phyloP scores from a whole-genome alignment of 23 red algal species.

The Cyanidiococcus yangmingshanensis region DNA sequence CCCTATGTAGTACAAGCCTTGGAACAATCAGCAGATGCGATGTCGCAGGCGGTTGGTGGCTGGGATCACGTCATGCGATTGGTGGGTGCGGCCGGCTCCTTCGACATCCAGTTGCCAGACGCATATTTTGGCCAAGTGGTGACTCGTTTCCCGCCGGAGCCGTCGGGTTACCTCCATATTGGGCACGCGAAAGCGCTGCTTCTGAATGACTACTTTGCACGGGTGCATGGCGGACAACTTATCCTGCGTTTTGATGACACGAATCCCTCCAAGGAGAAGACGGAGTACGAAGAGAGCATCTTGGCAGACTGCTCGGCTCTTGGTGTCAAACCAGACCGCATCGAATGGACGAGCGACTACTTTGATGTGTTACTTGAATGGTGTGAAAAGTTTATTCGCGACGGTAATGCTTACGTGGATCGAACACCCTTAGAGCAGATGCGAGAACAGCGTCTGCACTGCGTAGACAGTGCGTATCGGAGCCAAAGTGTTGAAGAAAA shows the following conservation, averaged over 20 bases:
- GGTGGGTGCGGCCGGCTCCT: slow-evolving; percentile 51
- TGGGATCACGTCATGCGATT: slow-evolving; percentile 89
- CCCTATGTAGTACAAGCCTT: neutral
- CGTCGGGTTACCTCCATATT: slow-evolving; percentile 88
- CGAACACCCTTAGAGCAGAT: slow-evolving; percentile 58
- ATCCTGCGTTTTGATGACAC: slow-evolving; percentile 98
- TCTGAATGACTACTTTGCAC: slow-evolving; percentile 91
- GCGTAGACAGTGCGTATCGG: slow-evolving; percentile 66
- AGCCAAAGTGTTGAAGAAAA: slow-evolving; percentile 55
- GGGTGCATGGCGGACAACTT: slow-evolving; percentile 59
- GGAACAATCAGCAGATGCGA: neutral
- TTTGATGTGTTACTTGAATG: slow-evolving; percentile 60
- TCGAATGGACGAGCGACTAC: slow-evolving; percentile 95
- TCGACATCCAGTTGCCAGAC: slow-evolving; percentile 42
- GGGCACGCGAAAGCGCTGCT: slow-evolving; percentile 94
- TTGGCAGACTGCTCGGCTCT: slow-evolving; percentile 53
- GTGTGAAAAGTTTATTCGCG: slow-evolving; percentile 46
- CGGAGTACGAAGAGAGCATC: slow-evolving; percentile 86
- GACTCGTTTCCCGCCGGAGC: slow-evolving; percentile 96
- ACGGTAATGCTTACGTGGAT: slow-evolving; percentile 96
- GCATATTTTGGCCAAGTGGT: slow-evolving; percentile 65
- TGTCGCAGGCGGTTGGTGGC: slow-evolving; percentile 10
- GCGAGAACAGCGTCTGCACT: slow-evolving; percentile 69
- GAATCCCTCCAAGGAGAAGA: slow-evolving; percentile 79
- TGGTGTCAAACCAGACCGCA: slow-evolving; percentile 61